Percentiles rank a stretch among this genome's conserved stretches.
Evolutionary conservation across 139 green algal genomes (phyloP).

Genomic region (Edaphochlamys debaryana): DNA sequence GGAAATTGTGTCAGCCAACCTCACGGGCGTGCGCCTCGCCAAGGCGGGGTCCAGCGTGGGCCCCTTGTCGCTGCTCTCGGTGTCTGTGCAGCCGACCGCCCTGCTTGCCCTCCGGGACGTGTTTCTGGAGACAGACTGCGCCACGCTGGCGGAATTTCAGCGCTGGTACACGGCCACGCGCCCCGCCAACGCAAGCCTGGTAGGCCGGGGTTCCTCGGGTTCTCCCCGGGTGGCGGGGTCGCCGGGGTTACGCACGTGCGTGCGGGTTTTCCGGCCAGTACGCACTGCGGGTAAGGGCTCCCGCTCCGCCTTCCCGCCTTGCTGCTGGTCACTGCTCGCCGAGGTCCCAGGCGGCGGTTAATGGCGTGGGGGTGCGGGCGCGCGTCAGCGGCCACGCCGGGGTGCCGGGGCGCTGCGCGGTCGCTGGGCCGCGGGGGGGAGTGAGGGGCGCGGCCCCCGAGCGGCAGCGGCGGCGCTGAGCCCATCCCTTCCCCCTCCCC

Average conservation of each 20-base stretch:
- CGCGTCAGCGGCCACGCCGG: too few species aligned
- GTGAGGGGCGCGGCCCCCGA: not conserved
- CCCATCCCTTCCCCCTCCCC: not conserved
- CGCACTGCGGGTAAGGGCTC: not conserved
- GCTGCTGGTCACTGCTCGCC: too few species aligned
- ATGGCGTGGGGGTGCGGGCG: too few species aligned
- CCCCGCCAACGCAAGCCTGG: not conserved
- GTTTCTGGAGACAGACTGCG: slow-evolving; percentile 14
- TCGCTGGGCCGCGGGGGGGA: too few species aligned
- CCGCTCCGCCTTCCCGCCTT: not conserved
- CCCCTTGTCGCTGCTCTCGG: not conserved
- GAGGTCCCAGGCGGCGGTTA: too few species aligned
- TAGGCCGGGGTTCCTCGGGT: not conserved
- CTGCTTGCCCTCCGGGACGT: not conserved
- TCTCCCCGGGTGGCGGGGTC: too few species aligned
- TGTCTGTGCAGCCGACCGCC: slow-evolving; percentile 4
- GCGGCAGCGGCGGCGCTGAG: too few species aligned
- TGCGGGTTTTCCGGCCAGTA: too few species aligned
- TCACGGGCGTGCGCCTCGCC: slow-evolving; percentile 7
- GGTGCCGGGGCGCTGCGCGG: too few species aligned
- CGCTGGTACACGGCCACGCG: not conserved
- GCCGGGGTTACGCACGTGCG: too few species aligned
- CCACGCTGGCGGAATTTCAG: slow-evolving; percentile 1
- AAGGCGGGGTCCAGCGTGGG: not conserved
- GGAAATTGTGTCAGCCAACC: not conserved